A percentile compares a stretch with the other conserved stretches of the same genome.
Conservation (phyloP, 2,329 filamentous ascomycete genomes). For the Aspergillus arachidicola region DNA sequence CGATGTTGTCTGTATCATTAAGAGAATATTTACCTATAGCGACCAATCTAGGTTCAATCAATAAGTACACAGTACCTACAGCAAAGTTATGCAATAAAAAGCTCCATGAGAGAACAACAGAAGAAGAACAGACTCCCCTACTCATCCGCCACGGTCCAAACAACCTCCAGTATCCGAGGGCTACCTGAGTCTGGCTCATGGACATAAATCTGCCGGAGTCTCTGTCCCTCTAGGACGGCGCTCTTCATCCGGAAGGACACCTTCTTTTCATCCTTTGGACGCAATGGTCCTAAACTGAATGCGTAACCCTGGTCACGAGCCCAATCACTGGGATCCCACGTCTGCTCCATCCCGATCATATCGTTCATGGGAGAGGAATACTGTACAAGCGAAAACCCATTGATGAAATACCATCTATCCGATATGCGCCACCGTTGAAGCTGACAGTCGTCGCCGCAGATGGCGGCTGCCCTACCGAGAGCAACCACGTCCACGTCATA, state of each 20-base stretch:
- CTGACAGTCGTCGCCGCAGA: slow-evolving; percentile 19
- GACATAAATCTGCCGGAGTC: slow-evolving; percentile 1
- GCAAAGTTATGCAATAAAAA: background rate
- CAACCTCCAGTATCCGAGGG: slow-evolving; percentile 1
- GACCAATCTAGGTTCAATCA: background rate
- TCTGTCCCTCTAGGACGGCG: background rate
- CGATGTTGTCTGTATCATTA: background rate
- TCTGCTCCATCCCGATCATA: slow-evolving; percentile 51
- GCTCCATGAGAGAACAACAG: too few species aligned
- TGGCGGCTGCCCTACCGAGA: slow-evolving; percentile 13
- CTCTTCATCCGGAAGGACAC: slow-evolving; percentile 1
- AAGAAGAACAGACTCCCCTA: background rate
- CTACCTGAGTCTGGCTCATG: background rate
- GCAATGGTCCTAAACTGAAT: slow-evolving; percentile 47
- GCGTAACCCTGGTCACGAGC: slow-evolving; percentile 45
- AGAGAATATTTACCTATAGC: background rate
- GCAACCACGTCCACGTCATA: slow-evolving; percentile 17
- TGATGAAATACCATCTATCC: slow-evolving; percentile 42
- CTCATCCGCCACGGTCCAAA: background rate
- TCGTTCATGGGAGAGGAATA: slow-evolving; percentile 48
- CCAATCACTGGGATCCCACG: slow-evolving; percentile 48
- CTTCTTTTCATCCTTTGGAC: slow-evolving; percentile 3
- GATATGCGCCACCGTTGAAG: slow-evolving; percentile 18
- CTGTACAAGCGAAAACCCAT: slow-evolving; percentile 57
- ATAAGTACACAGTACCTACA: background rate